Evolutionary conservation across 2,329 filamentous ascomycete genomes (phyloP).

Genomic region (Monascus ruber): DNA sequence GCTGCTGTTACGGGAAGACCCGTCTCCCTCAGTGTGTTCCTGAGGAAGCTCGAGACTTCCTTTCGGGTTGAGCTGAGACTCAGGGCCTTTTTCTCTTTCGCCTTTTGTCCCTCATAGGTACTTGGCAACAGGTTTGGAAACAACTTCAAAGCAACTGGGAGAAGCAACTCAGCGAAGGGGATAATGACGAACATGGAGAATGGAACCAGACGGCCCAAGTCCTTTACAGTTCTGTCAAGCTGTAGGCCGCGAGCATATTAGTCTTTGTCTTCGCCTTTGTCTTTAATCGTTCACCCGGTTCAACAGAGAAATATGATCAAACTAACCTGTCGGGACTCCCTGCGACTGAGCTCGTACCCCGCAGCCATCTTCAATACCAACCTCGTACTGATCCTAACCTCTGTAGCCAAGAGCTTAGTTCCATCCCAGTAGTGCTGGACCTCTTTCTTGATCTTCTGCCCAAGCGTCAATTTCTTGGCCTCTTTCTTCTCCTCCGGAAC

Average conservation of each 20-base stretch:
- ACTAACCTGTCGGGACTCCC: constrained; percentile 72
- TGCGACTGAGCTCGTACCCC: constrained; percentile 87
- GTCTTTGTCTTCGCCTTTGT: neutral
- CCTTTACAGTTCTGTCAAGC: constrained; percentile 83
- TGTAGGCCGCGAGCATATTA: constrained; percentile 16
- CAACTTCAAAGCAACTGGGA: constrained; percentile 81
- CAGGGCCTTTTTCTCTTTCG: constrained; percentile 78
- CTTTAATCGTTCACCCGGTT: too few relatives aligned
- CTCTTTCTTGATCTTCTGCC: constrained; percentile 93
- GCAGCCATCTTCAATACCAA: constrained; percentile 95
- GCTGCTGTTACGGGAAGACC: constrained; percentile 75
- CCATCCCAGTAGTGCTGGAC: constrained; percentile 94
- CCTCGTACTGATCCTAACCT: constrained; percentile 84
- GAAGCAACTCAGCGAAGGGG: constrained; percentile 84
- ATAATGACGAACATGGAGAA: constrained; percentile 97
- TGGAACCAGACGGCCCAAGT: constrained; percentile 81
- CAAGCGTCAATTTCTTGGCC: constrained; percentile 75
- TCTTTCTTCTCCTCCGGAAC: constrained; percentile 56
- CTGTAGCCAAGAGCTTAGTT: constrained; percentile 83
- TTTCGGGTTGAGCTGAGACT: constrained; percentile 75
- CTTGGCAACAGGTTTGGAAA: constrained; percentile 97
- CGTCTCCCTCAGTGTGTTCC: constrained; percentile 82
- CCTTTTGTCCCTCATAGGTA: constrained; percentile 87
- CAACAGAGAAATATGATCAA: neutral
- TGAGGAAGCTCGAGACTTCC: constrained; percentile 84